Evolutionary conservation across 2,329 filamentous ascomycete genomes (phyloP).

Genomic region (Aureobasidium sp.): DNA sequence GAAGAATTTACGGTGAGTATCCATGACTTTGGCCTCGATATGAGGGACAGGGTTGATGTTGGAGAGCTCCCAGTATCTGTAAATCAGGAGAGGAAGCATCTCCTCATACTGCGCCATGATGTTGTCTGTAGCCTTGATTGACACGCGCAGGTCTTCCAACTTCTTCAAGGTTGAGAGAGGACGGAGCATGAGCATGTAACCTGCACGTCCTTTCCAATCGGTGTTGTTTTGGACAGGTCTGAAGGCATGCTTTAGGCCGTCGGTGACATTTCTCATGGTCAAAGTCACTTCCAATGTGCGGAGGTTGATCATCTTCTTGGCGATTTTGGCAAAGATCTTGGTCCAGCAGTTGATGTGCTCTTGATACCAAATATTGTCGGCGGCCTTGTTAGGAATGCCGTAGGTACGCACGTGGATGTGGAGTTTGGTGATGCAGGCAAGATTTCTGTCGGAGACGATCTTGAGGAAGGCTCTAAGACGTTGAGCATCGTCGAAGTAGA

Average conservation of each 20-base stretch:
- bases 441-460: neutral
- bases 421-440: neutral
- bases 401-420: constrained; percentile 3
- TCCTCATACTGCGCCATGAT: neutral
- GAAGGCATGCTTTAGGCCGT: constrained; percentile 1
- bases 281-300: neutral
- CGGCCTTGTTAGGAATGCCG: neutral
- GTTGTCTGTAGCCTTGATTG: constrained; percentile 1
- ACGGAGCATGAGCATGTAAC: constrained; percentile 11
- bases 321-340: neutral
- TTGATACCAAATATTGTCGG: neutral
- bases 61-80: neutral
- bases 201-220: constrained; percentile 5
- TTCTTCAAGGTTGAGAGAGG: neutral
- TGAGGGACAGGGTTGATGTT: neutral
- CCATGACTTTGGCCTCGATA: neutral
- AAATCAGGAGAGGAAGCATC: neutral
- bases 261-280: neutral
- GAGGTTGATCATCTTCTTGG: constrained; percentile 1
- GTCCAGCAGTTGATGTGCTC: constrained; percentile 5
- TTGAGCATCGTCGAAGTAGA: constrained; percentile 15
- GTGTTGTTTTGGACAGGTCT: neutral
- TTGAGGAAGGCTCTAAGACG: constrained; percentile 10
- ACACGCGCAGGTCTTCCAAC: neutral
- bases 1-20: neutral